phyloP scores from a whole-genome alignment of 1,139 yeast species.

The Chernovozyma aurita region DNA sequence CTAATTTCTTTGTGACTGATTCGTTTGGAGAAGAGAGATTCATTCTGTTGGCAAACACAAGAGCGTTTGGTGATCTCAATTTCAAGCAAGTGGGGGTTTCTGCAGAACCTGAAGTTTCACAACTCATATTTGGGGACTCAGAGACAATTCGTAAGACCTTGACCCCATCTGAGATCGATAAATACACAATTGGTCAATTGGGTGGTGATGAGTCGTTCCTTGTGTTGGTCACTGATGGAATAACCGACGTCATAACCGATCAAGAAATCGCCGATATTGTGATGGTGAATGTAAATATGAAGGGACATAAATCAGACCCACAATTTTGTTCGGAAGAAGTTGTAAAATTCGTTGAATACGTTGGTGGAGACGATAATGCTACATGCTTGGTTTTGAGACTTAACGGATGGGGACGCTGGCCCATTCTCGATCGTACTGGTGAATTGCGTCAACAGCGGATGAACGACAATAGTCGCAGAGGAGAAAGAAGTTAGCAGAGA shows the following conservation, averaged over 20 bases:
- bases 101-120: constrained; percentile 86
- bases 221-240: constrained; percentile 80
- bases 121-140: constrained; percentile 58
- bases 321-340: constrained; percentile 85
- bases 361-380: constrained; percentile 94
- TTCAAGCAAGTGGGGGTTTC: constrained; percentile 82
- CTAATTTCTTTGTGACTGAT: constrained; percentile 76
- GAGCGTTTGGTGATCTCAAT: constrained; percentile 84
- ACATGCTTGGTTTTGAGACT: constrained; percentile 79
- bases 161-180: constrained; percentile 34
- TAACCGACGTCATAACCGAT: constrained; percentile 73
- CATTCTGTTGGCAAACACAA: constrained; percentile 80
- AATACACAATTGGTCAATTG: constrained; percentile 44
- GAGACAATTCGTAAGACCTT: constrained; percentile 28
- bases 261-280: constrained; percentile 89
- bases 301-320: constrained; percentile 77
- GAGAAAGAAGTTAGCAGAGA: neutral
- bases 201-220: constrained; percentile 84
- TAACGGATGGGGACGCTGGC: constrained; percentile 95
- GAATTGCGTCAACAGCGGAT: constrained; percentile 70
- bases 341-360: constrained; percentile 73
- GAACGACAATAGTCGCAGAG: constrained; percentile 27
- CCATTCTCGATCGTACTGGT: constrained; percentile 77
- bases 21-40: constrained; percentile 92
- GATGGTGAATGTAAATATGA: constrained; percentile 62